These are phyloP conservation scores for Vitis rupestris DNA, from an alignment of 164 flowering plant species.

Conservation along the genomic window DNA sequence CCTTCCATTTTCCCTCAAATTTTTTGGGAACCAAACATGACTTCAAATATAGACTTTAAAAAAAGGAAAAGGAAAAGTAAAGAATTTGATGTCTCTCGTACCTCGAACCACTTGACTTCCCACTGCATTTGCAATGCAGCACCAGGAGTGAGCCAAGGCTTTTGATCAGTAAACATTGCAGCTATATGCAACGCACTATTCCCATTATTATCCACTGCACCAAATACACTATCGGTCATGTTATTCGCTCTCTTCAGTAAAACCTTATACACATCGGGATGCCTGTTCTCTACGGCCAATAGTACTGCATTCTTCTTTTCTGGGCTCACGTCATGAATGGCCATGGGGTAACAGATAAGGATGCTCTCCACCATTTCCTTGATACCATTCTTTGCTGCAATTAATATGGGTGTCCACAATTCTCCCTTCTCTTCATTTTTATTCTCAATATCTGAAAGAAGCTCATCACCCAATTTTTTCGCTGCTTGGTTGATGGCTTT, in stretches of 20 bases:
- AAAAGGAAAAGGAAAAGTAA: no score
- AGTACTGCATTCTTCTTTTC: conserved; percentile 35
- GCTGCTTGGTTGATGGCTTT: no score
- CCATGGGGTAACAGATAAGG: conserved; percentile 26
- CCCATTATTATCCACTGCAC: conserved; percentile 32
- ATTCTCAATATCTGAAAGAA: neutral
- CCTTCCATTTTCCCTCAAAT: no score
- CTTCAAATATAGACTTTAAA: no score
- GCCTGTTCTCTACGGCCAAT: conserved; percentile 45
- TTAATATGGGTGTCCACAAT: conserved; percentile 33
- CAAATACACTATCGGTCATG: conserved; percentile 25
- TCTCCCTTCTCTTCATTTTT: neutral
- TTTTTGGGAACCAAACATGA: no score
- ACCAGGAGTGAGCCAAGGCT: conserved; percentile 50
- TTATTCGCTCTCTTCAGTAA: conserved; percentile 11
- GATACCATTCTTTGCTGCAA: conserved; percentile 44
- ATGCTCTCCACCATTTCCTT: conserved; percentile 40
- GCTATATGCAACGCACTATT: conserved; percentile 48
- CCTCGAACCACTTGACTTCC: conserved; percentile 56
- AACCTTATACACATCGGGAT: conserved; percentile 30
- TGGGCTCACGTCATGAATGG: conserved; percentile 31
- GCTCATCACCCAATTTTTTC: no score
- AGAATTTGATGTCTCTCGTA: conserved; percentile 1
- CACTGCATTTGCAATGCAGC: conserved; percentile 51
- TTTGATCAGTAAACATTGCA: conserved; percentile 21